phyloP scores from a whole-genome alignment of 305 asterid species.

The Fraxinus angustifolia region DNA sequence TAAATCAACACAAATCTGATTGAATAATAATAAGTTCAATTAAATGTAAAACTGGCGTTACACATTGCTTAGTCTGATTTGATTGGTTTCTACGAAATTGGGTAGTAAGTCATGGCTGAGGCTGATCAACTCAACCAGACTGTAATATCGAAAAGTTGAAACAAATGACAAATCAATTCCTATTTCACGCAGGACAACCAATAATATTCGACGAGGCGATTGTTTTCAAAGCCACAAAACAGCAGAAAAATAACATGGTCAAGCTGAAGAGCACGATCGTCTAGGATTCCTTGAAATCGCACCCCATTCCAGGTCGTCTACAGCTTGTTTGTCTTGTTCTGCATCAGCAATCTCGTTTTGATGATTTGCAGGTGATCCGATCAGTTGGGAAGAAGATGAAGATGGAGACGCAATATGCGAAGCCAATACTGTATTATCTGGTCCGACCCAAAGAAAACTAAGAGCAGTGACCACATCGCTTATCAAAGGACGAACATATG shows the following conservation, averaged over 20 bases:
- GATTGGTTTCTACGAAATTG: neutral
- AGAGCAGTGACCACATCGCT: conserved; percentile 90
- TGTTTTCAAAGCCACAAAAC: neutral
- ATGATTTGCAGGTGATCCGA: neutral
- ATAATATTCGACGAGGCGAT: neutral
- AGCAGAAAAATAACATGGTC: neutral
- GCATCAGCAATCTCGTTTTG: conserved; percentile 23
- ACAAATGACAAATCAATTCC: no score
- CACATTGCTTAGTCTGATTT: neutral
- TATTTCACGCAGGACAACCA: neutral
- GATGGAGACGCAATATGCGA: conserved; percentile 14
- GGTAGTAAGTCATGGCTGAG: neutral
- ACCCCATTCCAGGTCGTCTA: conserved; percentile 73
- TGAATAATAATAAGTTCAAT: no score
- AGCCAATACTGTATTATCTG: neutral
- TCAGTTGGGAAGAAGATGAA: conserved; percentile 16
- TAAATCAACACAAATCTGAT: neutral
- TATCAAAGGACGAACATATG: conserved; percentile 54
- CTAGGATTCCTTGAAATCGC: conserved; percentile 34
- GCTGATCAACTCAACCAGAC: neutral
- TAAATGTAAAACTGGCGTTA: neutral
- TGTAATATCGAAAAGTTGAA: neutral
- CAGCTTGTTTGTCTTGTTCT: conserved; percentile 58
- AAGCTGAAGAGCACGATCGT: neutral
- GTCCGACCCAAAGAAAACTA: conserved; percentile 46